Evolutionary conservation across 2,329 filamentous ascomycete genomes (phyloP), one percentile per base, ranked within the genome.

Genomic region (Calycina marina): DNA sequence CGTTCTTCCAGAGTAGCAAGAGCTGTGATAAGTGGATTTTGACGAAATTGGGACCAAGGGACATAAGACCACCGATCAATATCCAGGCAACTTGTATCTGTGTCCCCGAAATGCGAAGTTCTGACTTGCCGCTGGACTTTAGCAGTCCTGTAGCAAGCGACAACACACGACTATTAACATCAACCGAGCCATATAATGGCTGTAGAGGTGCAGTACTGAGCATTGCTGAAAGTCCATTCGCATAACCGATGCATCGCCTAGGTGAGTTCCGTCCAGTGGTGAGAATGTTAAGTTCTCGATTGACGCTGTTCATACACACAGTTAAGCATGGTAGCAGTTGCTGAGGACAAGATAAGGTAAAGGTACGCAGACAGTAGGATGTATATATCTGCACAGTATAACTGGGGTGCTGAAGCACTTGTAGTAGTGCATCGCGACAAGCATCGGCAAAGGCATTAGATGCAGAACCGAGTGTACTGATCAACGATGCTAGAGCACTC

Each of bases 61-160:
- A 85, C 88, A 96, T 96, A 34, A 98, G 61, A 0, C 92, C 90
- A 22, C 92, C 90, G 28, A 98, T 93, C 36, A 98, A 62, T 29
- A 93, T 92, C 88, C 90, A 98, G 4, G 90, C 90, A 2, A 98
- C 86, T 52, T 98, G 90, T 14, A 98, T 85, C 51, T 98, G 90
- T 1, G 85, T 93, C 47, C 83, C 83, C 5, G 90, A 93, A 20
- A 90, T 75, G 16, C 88, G 76, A 32, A 98, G 63, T 52, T 98
- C 88, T 1, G 84, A 90, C 50, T 84, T 83, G 28, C 85, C 77
- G 53, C 85, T 94, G 0, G 80, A 86, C 56, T 98, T 98, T 24
- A 98, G 67, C 16, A 98, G 63, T 24, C 83, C 81, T 0, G 86
- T 96, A 1, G 90, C 86, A 61, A 94, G 85, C 5, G 82, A 80